Conservation (phyloP, 306 rosid species). For the Begonia peltatifolia region DNA sequence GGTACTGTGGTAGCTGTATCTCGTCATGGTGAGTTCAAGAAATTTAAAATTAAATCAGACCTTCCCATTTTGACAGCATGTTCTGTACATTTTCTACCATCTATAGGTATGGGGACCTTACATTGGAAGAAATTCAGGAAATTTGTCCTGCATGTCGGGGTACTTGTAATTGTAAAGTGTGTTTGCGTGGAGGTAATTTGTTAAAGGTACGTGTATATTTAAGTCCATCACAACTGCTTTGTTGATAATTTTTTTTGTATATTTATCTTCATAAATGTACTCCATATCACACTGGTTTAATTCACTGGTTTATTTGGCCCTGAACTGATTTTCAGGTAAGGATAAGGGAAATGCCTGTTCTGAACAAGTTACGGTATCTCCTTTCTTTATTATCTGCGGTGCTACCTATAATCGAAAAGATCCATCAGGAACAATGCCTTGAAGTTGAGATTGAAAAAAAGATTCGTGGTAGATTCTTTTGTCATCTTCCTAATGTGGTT, state of each 20-base stretch:
- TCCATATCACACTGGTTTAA: too few relatives aligned
- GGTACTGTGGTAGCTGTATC: conserved; percentile 69
- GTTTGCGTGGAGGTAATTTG: conserved; percentile 74
- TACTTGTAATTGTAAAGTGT: conserved; percentile 70
- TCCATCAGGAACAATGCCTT: conserved; percentile 64
- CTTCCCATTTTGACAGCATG: conserved; percentile 2
- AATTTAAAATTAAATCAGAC: background rate
- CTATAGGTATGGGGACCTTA: conserved; percentile 53
- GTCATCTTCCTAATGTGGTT: background rate
- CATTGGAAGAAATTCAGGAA: conserved; percentile 66
- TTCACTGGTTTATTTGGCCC: too few relatives aligned
- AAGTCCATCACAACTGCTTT: background rate
- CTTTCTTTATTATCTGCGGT: conserved; percentile 67
- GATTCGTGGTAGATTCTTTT: conserved; percentile 46
- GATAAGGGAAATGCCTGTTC: conserved; percentile 70
- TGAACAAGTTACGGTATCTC: conserved; percentile 72
- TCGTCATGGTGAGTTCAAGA: conserved; percentile 45
- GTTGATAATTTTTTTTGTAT: background rate
- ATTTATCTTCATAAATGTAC: too few relatives aligned
- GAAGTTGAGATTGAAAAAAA: conserved; percentile 86
- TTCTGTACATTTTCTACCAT: conserved; percentile 13
- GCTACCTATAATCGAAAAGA: conserved; percentile 81
- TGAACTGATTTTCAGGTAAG: conserved; percentile 41
- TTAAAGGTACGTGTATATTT: conserved; percentile 43
- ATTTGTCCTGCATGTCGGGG: conserved; percentile 89